Base-by-base conservation (phyloP, 495 filamentous ascomycete genomes). In the Neurospora sublineolata region DNA sequence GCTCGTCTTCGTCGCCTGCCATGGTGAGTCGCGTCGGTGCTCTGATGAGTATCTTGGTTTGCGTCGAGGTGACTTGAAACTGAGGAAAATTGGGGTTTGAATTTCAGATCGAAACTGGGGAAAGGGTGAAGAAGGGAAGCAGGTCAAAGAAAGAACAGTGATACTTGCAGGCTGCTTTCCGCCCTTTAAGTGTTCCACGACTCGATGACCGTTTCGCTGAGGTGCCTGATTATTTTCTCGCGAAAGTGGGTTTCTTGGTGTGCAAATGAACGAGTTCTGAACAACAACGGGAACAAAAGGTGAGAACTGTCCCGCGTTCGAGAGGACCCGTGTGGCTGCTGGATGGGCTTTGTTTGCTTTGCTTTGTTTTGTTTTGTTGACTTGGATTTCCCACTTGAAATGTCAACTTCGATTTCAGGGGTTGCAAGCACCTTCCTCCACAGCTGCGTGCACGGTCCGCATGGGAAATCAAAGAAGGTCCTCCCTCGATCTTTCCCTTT, bases 1-100 rank as follows among this genome's bases (percentile, higher is more conserved):
- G 60, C 16, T 80, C 78, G 10, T 71, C 52, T 33, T 64, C 14
- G 37, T 60, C 23, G 23, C 52, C 18, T 64, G 69, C 39, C 69
- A 44, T 46, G 38, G 44, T 33, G 36, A 20, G 20, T 23, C 52
- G 52, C 12, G 27, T 60, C 23, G 52, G 52, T 18, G 27, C 12
- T 58, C 46, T 58, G 46, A 23, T 27, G 46, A 52, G 11, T 5
- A 8, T 71, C 16, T 30, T n/a, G 9, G 5, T 16, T 40, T 4
- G 36, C 20, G 14, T 30, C 40, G 11, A 14, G 20, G 46, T 27
- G 23, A 27, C 46, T 58, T 30, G 44, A 23, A 23, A 10, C 42
- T 10, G 42, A n/a, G 41, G 41, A 23, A 11, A 12, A 23, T 23
- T 52, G 9, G 20, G 44, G 10, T 12, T 6, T 52, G 10, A 5